phyloP scores from a whole-genome alignment of 2,329 filamentous ascomycete genomes.

The Fusarium cicatricum region DNA sequence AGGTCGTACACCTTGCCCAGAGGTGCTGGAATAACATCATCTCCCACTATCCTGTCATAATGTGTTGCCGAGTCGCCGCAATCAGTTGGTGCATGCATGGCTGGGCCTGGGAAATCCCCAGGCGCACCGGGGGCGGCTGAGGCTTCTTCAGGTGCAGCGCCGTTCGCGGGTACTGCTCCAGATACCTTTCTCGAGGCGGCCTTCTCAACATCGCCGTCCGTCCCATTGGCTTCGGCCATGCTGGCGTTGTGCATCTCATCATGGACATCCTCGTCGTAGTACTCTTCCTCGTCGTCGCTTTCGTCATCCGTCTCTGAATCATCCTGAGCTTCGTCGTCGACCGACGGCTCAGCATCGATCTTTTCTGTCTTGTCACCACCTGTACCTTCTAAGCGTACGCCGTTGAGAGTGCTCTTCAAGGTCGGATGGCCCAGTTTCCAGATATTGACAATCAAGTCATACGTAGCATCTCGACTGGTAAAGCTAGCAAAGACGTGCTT shows the following conservation, averaged over 20 bases:
- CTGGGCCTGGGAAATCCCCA: slow-evolving; percentile 84
- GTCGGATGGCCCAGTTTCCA: slow-evolving; percentile 98
- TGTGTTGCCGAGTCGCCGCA: slow-evolving; percentile 82
- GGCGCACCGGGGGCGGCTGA: slow-evolving; percentile 52
- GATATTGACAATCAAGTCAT: slow-evolving; percentile 96
- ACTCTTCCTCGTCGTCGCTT: slow-evolving; percentile 69
- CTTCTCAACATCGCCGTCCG: slow-evolving; percentile 67
- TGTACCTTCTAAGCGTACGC: slow-evolving; percentile 80
- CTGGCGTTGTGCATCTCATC: slow-evolving; percentile 82
- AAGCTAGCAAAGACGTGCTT: slow-evolving; percentile 97
- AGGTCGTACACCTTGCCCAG: slow-evolving; percentile 90
- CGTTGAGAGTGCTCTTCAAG: slow-evolving; percentile 89
- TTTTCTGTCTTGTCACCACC: slow-evolving; percentile 94
- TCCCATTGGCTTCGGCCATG: slow-evolving; percentile 52
- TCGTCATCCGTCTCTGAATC: slow-evolving; percentile 65
- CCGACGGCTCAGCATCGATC: slow-evolving; percentile 60
- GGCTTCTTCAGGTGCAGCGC: slow-evolving; percentile 56
- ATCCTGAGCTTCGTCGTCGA: slow-evolving; percentile 56
- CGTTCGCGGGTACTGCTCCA: slow-evolving; percentile 56
- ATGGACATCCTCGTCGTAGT: slow-evolving; percentile 76
- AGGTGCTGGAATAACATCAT: slow-evolving; percentile 86
- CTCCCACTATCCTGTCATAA: slow-evolving; percentile 84
- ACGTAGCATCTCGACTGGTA: slow-evolving; percentile 92
- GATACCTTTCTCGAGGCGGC: slow-evolving; percentile 77
- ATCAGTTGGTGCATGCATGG: slow-evolving; percentile 82